A percentile compares a stretch with the other conserved stretches of the same genome.
Conservation (phyloP, 768 basidiomycete species). For the Pisolithus orientalis region DNA sequence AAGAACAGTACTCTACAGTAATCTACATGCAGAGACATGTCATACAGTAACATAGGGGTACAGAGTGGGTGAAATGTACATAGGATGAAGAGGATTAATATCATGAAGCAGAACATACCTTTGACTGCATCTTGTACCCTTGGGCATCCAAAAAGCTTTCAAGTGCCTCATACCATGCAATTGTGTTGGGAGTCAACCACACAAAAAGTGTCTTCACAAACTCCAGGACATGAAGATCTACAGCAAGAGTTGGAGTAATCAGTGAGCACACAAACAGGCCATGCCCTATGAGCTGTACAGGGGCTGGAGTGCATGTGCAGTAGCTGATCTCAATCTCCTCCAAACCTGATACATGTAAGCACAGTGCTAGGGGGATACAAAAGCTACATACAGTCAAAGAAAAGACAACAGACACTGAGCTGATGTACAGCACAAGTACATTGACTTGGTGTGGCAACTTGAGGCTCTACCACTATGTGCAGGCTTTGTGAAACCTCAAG, state of each 20-base stretch:
- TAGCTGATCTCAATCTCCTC: slow-evolving; percentile 3
- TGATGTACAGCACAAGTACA: neutral
- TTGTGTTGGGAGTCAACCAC: too few relatives aligned
- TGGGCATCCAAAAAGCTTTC: slow-evolving; percentile 7
- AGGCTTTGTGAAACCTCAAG: neutral
- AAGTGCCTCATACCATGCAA: too few relatives aligned
- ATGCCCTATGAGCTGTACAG: slow-evolving; percentile 18
- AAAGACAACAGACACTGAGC: neutral
- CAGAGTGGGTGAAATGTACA: too few relatives aligned
- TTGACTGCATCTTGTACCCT: too few relatives aligned
- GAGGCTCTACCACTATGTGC: neutral
- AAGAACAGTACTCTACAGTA: too few relatives aligned
- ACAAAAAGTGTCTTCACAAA: slow-evolving; percentile 14
- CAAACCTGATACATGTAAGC: neutral
- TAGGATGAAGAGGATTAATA: too few relatives aligned
- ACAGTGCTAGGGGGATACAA: neutral
- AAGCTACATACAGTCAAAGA: neutral
- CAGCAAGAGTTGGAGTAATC: slow-evolving; percentile 22
- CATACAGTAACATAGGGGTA: too few relatives aligned
- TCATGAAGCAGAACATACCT: too few relatives aligned
- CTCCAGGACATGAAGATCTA: slow-evolving; percentile 27
- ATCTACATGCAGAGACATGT: too few relatives aligned
- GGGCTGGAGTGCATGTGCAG: slow-evolving; percentile 11
- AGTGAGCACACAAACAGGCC: slow-evolving; percentile 27
- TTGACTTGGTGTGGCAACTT: too few relatives aligned